Evolutionary conservation across 1,284 basidiomycete species (phyloP).

Genomic region (Pholiota adiposa): DNA sequence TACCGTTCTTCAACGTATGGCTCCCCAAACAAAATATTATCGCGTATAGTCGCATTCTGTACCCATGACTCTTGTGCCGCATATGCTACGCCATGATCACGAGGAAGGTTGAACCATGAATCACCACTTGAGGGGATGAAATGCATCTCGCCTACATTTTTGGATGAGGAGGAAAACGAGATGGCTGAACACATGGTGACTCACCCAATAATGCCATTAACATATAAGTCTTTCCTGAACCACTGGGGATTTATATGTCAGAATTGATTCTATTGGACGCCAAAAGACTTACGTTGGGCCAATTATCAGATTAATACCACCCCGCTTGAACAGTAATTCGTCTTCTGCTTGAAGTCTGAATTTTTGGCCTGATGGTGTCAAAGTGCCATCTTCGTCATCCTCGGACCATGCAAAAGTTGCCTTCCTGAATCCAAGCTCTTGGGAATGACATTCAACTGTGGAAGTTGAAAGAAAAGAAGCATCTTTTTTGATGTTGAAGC

Average conservation of each 20-base stretch:
- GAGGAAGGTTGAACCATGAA: constrained; percentile 70
- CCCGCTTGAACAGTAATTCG: constrained; percentile 58
- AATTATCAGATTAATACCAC: constrained; percentile 62
- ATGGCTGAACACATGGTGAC: not conserved
- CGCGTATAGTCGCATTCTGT: constrained; percentile 46
- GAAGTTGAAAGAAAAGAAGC: not conserved
- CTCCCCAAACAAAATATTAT: constrained; percentile 60
- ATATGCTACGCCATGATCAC: constrained; percentile 69
- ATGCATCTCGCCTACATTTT: constrained; percentile 55
- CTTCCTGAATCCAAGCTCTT: constrained; percentile 24
- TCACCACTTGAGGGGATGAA: constrained; percentile 53
- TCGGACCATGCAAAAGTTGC: constrained; percentile 46
- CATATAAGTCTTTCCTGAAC: constrained; percentile 53
- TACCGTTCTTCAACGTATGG: constrained; percentile 55
- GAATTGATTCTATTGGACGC: not conserved
- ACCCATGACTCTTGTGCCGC: constrained; percentile 83
- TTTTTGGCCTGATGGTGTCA: constrained; percentile 38
- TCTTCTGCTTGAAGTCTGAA: constrained; percentile 53
- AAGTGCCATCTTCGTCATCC: constrained; percentile 23
- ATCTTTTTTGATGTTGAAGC: not conserved
- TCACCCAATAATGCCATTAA: constrained; percentile 59
- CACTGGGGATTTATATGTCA: constrained; percentile 10
- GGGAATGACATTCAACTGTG: not conserved
- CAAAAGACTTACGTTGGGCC: constrained; percentile 50
- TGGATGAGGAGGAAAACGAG: not conserved